Evolutionary conservation across 345 rosid species (phyloP).

Genomic region (Euphorbia lathyris): DNA sequence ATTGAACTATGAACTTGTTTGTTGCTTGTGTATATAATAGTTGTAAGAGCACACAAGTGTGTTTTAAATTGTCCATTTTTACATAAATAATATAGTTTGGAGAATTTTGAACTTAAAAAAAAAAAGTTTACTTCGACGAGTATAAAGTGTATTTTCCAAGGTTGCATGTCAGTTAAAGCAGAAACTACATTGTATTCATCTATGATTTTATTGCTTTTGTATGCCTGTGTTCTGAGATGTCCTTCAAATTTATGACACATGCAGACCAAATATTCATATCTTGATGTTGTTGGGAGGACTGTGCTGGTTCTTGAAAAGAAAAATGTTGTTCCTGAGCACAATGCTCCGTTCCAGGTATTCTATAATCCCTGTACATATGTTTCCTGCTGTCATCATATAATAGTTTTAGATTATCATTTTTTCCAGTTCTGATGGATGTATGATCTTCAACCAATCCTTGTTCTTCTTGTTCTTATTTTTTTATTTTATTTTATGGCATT

Average conservation of each 20-base stretch:
- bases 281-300: constrained; percentile 94
- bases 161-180: not conserved
- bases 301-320: constrained; percentile 90
- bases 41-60: not conserved
- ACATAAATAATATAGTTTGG: not conserved
- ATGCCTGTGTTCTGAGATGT: constrained; percentile 10
- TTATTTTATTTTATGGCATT: no score
- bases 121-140: constrained; percentile 1
- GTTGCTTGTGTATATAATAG: not conserved
- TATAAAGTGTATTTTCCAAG: not conserved
- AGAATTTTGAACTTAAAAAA: not conserved
- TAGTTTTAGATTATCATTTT: not conserved
- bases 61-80: not conserved
- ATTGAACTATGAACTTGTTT: not conserved
- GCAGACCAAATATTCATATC: constrained; percentile 93
- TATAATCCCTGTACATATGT: not conserved
- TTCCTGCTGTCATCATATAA: constrained; percentile 4
- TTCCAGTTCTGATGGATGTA: not conserved
- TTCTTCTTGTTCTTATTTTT: not conserved
- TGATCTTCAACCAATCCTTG: no score
- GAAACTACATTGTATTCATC: not conserved
- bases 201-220: not conserved
- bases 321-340: constrained; percentile 77
- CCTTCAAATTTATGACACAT: constrained; percentile 14
- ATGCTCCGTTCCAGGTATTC: constrained; percentile 78